phyloP scores from a whole-genome alignment of 176 grass and related monocot genomes.

The Ensete ventricosum region DNA sequence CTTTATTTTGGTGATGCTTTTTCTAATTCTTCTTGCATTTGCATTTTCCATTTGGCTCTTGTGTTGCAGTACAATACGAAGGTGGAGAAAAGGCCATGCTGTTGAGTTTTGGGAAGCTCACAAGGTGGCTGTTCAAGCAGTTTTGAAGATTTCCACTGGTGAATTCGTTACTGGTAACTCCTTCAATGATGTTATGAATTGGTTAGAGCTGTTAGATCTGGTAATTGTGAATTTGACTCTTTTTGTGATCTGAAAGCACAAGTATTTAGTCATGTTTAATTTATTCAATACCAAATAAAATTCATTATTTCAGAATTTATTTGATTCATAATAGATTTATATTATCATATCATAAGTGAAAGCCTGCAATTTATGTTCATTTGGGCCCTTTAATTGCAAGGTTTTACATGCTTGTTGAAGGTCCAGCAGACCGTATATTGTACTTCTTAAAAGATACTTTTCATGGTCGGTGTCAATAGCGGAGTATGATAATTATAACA shows the following conservation, averaged over 20 bases:
- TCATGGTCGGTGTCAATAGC: neutral
- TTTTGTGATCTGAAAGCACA: neutral
- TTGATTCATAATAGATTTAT: neutral
- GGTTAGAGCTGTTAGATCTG: neutral
- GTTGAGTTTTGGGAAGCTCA: conserved; percentile 96
- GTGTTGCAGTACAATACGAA: conserved; percentile 62
- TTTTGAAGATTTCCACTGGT: conserved; percentile 65
- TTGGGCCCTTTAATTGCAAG: neutral
- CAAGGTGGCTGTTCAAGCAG: conserved; percentile 78
- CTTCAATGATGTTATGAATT: neutral
- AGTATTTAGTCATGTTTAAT: neutral
- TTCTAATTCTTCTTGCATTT: neutral
- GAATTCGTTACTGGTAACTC: conserved; percentile 71
- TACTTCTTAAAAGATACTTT: neutral
- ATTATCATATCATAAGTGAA: neutral
- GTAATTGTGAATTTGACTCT: neutral
- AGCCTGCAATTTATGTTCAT: neutral
- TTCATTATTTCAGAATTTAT: neutral
- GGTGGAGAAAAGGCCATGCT: conserved; percentile 69
- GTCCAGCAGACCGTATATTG: neutral
- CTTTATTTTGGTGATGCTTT: neutral
- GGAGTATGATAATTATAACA: neutral
- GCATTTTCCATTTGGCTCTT: conserved; percentile 8
- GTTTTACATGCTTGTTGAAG: neutral
- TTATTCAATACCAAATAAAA: neutral